Conservation (phyloP, 1,139 yeast genomes). For the Candida sp. region DNA sequence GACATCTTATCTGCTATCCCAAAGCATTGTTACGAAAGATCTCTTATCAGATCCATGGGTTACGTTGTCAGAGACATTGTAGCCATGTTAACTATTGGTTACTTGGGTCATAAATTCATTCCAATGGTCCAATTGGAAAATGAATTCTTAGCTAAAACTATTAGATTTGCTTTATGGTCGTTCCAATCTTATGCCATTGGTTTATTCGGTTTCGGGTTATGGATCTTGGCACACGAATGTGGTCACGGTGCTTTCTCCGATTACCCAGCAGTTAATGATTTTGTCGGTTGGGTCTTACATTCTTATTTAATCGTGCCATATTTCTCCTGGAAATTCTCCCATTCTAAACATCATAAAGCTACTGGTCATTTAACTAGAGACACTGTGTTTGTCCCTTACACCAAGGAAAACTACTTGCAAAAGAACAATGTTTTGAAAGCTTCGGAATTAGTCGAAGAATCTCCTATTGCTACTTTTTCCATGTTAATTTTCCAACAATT, state of each 20-base stretch:
- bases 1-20: conserved; percentile 74
- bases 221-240: conserved; percentile 68
- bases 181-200: conserved; percentile 49
- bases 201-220: conserved; percentile 63
- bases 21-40: conserved; percentile 69
- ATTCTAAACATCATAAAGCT: conserved; percentile 62
- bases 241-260: conserved; percentile 64
- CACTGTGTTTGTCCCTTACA: conserved; percentile 58
- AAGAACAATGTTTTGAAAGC: conserved; percentile 24
- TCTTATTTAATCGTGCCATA: conserved; percentile 57
- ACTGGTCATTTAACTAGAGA: conserved; percentile 61
- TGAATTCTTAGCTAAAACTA: conserved; percentile 16
- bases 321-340: conserved; percentile 61
- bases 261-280: conserved; percentile 52
- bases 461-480: conserved; percentile 48
- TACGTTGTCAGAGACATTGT: conserved; percentile 66
- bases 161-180: conserved; percentile 38
- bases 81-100: conserved; percentile 48
- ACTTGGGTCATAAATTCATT: conserved; percentile 51
- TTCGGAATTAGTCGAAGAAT: conserved; percentile 50
- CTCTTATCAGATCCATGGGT: conserved; percentile 51
- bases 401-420: conserved; percentile 42
- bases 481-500: conserved; percentile 48
- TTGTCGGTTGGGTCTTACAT: conserved; percentile 59
- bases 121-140: conserved; percentile 25